Percentiles rank a stretch among this genome's conserved stretches.
Conservation (phyloP, 2,329 filamentous ascomycete species). For the Aspergillus niger region DNA sequence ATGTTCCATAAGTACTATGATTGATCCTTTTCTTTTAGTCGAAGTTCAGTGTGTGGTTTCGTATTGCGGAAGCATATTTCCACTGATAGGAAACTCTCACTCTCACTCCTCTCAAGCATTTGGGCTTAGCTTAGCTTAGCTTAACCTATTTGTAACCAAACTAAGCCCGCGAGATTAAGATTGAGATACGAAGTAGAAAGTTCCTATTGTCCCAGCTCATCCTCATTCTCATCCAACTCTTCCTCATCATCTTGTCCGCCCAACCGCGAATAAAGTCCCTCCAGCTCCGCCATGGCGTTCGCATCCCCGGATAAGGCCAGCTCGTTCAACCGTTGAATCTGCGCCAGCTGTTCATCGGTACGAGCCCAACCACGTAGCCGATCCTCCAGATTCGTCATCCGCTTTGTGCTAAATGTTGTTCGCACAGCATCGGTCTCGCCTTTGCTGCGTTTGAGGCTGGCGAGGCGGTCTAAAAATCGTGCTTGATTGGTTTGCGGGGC, state of each 20-base stretch:
- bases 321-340: conserved; percentile 40
- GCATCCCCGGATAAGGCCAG: conserved; percentile 40
- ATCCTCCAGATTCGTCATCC: conserved; percentile 35
- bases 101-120: no score
- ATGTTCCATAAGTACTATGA: neutral
- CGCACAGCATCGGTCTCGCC: conserved; percentile 67
- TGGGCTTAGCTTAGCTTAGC: no score
- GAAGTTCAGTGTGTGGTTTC: neutral
- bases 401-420: conserved; percentile 56
- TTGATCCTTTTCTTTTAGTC: neutral
- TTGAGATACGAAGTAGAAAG: neutral
- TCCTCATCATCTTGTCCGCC: conserved; percentile 17
- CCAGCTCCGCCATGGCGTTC: conserved; percentile 37
- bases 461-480: conserved; percentile 66
- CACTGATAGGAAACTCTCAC: neutral
- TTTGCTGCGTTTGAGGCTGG: conserved; percentile 63
- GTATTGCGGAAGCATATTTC: neutral
- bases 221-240: neutral
- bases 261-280: conserved; percentile 39
- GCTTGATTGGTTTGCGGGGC: conserved; percentile 46
- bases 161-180: neutral
- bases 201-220: neutral
- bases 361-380: conserved; percentile 41
- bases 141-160: no score
- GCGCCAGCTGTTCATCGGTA: conserved; percentile 39